Percentiles rank a stretch among this genome's conserved stretches.
These are phyloP conservation scores for Eustoma russellianum DNA, from an alignment of 257 asterid genomes.

Conservation along the genomic window DNA sequence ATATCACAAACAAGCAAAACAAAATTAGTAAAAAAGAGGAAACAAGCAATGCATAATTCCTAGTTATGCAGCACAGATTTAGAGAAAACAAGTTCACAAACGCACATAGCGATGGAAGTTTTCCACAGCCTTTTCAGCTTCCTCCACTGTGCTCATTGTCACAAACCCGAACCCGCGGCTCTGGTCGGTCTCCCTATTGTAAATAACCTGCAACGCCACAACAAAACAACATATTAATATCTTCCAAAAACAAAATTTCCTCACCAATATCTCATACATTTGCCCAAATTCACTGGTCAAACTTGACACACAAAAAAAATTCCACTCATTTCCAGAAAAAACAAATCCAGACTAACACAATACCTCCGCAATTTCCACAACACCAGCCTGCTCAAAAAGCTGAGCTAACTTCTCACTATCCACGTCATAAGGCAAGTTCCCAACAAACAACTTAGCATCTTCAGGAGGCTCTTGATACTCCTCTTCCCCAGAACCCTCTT, in stretches of 20 bases:
- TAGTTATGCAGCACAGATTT: not conserved
- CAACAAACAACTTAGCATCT: conserved; percentile 79
- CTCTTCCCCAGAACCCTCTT: conserved; percentile 14
- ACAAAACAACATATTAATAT: not conserved
- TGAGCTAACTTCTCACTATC: conserved; percentile 58
- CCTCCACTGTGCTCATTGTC: conserved; percentile 79
- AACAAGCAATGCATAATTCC: not conserved
- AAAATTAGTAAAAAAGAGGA: not conserved
- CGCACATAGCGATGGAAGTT: conserved; percentile 73
- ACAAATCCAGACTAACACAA: not conserved
- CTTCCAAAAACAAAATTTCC: no score
- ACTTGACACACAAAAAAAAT: not conserved
- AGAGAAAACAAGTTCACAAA: conserved; percentile 5
- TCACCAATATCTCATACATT: not conserved
- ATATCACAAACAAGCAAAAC: not conserved
- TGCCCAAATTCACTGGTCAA: not conserved
- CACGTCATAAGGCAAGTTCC: conserved; percentile 75
- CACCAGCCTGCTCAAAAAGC: conserved; percentile 72
- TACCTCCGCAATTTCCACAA: conserved; percentile 84
- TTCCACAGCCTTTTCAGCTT: conserved; percentile 85
- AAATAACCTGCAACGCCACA: conserved; percentile 48
- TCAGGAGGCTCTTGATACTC: conserved; percentile 51
- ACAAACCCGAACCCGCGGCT: conserved; percentile 97
- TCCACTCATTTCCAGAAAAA: not conserved
- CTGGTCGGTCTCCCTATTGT: conserved; percentile 61